Conservation (phyloP, 2,329 filamentous ascomycete species). For the Dothidotthia symphoricarpi region DNA sequence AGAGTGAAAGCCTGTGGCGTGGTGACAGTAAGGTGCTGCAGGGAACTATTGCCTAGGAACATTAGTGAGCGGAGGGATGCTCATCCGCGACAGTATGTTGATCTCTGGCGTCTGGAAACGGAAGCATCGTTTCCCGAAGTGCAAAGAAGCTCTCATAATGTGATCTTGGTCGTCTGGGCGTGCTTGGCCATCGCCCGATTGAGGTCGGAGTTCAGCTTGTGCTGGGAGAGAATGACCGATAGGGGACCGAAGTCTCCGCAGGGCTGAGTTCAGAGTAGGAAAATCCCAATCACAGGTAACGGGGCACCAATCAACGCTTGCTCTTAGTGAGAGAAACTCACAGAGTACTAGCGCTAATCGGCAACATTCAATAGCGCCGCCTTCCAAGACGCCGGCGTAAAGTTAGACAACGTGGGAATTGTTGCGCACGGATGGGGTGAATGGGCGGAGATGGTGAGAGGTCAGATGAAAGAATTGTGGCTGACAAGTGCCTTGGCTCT, state of each 20-base stretch:
- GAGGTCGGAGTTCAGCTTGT: neutral
- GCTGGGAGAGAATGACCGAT: no score
- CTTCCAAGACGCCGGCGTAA: constrained; percentile 1
- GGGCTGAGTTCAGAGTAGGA: no score
- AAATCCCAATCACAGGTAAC: no score
- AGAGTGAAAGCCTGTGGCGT: neutral
- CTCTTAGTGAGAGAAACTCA: no score
- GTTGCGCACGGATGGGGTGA: neutral
- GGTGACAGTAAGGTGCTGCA: constrained; percentile 1
- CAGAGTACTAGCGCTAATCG: no score
- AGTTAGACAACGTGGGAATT: neutral
- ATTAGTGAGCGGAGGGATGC: constrained; percentile 2
- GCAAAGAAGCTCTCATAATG: neutral
- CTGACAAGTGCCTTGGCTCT: no score
- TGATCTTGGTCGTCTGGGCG: neutral
- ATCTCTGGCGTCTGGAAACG: neutral
- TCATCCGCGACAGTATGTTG: neutral
- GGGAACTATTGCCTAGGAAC: constrained; percentile 4
- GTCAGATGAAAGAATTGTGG: no score
- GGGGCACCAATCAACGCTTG: no score
- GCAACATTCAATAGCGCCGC: no score
- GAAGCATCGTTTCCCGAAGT: neutral
- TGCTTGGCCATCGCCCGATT: neutral
- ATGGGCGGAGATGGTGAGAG: no score
- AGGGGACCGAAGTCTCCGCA: no score